These are phyloP conservation scores for Botrytis aclada DNA, from an alignment of 2,329 filamentous ascomycete genomes.

Conservation along the genomic window DNA sequence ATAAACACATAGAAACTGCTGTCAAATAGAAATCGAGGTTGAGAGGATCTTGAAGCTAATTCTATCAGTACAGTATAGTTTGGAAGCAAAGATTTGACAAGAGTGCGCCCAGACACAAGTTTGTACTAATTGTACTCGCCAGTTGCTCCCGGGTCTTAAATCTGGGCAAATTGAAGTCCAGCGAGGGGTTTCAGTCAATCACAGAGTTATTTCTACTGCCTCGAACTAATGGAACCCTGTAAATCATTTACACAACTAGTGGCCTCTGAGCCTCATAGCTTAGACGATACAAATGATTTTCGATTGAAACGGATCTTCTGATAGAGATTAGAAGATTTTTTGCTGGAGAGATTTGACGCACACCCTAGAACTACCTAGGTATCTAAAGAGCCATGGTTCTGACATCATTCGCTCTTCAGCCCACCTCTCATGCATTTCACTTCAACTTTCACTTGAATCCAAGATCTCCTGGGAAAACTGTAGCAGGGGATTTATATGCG, in stretches of 20 bases:
- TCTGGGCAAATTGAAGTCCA: not conserved
- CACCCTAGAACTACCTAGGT: not conserved
- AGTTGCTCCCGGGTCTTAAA: not conserved
- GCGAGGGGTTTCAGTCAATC: not conserved
- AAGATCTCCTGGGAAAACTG: not conserved
- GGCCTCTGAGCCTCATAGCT: not conserved
- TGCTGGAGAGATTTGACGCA: not conserved
- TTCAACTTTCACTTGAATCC: not conserved
- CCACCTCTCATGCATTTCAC: not conserved
- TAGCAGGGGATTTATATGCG: not conserved
- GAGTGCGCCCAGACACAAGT: not conserved
- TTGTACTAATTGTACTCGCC: not conserved
- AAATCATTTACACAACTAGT: not conserved
- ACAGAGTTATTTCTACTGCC: not conserved
- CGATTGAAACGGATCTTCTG: not conserved
- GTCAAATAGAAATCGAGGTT: not conserved
- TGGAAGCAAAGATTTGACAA: not conserved
- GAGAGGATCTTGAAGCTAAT: not conserved
- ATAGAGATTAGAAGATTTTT: not conserved
- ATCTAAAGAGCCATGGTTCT: not conserved
- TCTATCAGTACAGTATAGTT: not conserved
- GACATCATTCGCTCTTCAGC: not conserved
- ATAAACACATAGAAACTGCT: not conserved
- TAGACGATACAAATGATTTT: not conserved
- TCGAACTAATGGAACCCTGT: not conserved